phyloP scores from a whole-genome alignment of 257 asterid genomes.

The Ophiorrhiza pumila region DNA sequence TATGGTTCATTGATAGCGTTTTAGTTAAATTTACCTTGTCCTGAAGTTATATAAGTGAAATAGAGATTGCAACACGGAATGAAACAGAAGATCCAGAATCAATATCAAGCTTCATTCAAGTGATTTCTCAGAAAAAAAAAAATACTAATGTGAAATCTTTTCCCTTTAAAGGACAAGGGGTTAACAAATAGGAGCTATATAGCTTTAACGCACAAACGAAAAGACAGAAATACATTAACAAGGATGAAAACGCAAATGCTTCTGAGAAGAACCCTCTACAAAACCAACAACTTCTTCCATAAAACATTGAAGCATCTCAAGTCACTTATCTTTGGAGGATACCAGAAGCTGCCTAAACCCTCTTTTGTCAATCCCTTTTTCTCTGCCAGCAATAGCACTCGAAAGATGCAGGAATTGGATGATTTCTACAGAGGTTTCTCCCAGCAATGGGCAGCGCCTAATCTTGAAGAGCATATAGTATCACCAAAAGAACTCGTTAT shows the following conservation, averaged over 20 bases:
- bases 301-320: constrained; percentile 44
- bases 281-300: constrained; percentile 46
- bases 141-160: neutral
- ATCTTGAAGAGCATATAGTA: neutral
- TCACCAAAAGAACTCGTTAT: constrained; percentile 21
- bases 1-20: no score
- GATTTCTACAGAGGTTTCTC: constrained; percentile 35
- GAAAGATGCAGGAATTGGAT: constrained; percentile 36
- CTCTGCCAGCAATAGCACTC: constrained; percentile 22
- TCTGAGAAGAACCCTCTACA: constrained; percentile 45
- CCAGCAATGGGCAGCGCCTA: constrained; percentile 29
- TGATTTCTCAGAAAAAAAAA: neutral
- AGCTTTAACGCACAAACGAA: constrained; percentile 21
- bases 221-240: constrained; percentile 23
- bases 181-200: constrained; percentile 23
- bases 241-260: constrained; percentile 42
- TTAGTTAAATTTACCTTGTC: no score
- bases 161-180: constrained; percentile 12
- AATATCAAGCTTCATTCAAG: neutral
- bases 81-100: no score
- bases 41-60: no score
- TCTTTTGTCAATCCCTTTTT: constrained; percentile 29
- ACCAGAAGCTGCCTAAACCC: constrained; percentile 39
- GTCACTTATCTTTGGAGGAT: constrained; percentile 36
- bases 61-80: no score